Base-by-base conservation (phyloP, 495 filamentous ascomycete species). In the Aspergillus sclerotioniger region DNA sequence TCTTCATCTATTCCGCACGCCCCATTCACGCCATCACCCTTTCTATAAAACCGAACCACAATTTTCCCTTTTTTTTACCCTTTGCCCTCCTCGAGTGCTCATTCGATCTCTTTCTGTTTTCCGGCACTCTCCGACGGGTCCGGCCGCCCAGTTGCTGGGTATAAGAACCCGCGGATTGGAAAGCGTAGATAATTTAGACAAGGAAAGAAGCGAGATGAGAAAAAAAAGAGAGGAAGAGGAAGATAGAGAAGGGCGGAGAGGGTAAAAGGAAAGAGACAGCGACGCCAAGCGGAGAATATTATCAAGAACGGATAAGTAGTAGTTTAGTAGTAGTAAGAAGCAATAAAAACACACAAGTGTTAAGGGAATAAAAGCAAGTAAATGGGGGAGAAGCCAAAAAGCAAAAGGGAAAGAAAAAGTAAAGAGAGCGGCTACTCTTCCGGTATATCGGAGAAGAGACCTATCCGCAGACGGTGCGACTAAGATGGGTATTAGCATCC, bases 381-480 rank as follows among this genome's bases (percentile, higher is more conserved):
- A 45, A 39, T 31, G 20, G 17, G 41, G 54, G 17, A 62, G 12
- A 13, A 7, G n/a, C 49, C 43, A 31, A 49, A 60, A 54, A 53
- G 33, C 20, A 54, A 60, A 51, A 41, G 21, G 31, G 43, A 57
- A 62, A 13, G 37, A 52, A 44, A 46, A 33, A 28, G 56, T 56
- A 57, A 55, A 59, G 61, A 56, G 37, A 54, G 48, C 48, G 29
- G 62, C 66, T 76, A 79, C 69, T 79, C 76, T 48, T 79, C 76
- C 29, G 68, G 70, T 61, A 69, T 64, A 48, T 73, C 70, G 51
- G 76, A 76, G 56, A 79, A 76, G 32, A 79, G 59, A 45, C 76
- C 76, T 77, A 79, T 79, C 61, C 76, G 76, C 72, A 79, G 64
- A 45, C 76, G 76, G 67, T 79, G 76, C 53, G 74, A 79, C 76